Evolutionary conservation across 345 rosid genomes (phyloP), one percentile per base, ranked within the genome.

Genomic region (Isatis tinctoria): DNA sequence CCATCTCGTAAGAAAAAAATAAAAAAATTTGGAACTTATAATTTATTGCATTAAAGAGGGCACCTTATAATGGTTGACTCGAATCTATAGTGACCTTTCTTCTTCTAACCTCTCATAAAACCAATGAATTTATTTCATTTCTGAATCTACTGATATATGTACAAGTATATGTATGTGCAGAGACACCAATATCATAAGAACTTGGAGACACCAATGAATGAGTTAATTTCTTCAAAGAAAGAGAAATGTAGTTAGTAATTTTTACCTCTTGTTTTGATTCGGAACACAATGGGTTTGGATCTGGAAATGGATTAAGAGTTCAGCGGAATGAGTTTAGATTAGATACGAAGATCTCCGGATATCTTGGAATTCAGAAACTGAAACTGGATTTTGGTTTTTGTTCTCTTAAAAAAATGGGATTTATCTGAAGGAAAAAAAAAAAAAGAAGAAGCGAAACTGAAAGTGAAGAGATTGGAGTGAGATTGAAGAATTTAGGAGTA

Each of bases 271-370:
- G n/a, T 18, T 3, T 14, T n/a, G 8, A 40, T 40, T 44, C 3
- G 24, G 44, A 35, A 72, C 32, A 37, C 22, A 60, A 27, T 60
- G 66, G 39, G 27, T 16, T 59, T 59, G 68, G 54, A 67, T 74
- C 78, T 74, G 73, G 1, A 66, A 47, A 65, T 65, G 18, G 76
- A 65, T 45, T 45, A 40, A 74, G 60, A 58, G 33, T 27, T 45
- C 12, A 5, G 8, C 35, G 67, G 67, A 67, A 59, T 48, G 67
- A 74, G 61, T 67, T 18, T 36, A 47, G 20, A 45, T 11, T 30
- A 73, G 36, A 53, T 56, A 65, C 49, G 5, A 13, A 56, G 16
- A 36, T 26, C 28, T 16, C 40, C 49, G 39, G 66, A 45, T 57
- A 26, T 57, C 40, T 65, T 54, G 71, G 65, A 24, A 54, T 32